A percentile compares a stretch with the other conserved stretches of the same genome.
Conservation (phyloP, 1,284 basidiomycete species). For the Ustilago loliicola region DNA sequence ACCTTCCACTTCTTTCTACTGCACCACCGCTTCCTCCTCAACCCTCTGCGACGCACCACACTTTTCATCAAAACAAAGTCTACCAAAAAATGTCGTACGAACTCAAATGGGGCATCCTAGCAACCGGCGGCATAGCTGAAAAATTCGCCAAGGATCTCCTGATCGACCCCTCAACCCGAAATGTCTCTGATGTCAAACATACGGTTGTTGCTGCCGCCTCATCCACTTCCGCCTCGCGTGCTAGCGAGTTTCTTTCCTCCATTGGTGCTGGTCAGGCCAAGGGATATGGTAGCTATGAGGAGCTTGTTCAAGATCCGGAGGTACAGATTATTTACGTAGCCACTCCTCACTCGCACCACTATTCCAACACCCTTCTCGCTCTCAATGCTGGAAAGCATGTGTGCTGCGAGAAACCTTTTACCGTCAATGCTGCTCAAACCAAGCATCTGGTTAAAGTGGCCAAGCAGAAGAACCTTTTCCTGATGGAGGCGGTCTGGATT, state of each 20-base stretch:
- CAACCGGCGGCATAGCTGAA: slow-evolving; percentile 59
- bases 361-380: slow-evolving; percentile 81
- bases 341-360: slow-evolving; percentile 88
- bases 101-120: slow-evolving; percentile 61
- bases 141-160: slow-evolving; percentile 71
- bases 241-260: slow-evolving; percentile 79
- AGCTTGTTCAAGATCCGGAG: slow-evolving; percentile 80
- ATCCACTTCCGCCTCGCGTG: slow-evolving; percentile 80
- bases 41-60: not conserved
- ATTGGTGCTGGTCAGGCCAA: slow-evolving; percentile 74
- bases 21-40: not conserved
- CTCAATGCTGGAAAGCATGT: slow-evolving; percentile 86
- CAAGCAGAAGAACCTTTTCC: slow-evolving; percentile 71
- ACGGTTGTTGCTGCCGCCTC: slow-evolving; percentile 79
- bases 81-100: slow-evolving; percentile 24
- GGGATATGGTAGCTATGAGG: slow-evolving; percentile 82
- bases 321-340: slow-evolving; percentile 74
- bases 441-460: slow-evolving; percentile 79
- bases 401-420: slow-evolving; percentile 72
- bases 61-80: too few species aligned
- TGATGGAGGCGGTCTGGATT: slow-evolving; percentile 65
- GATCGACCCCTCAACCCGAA: slow-evolving; percentile 72
- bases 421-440: slow-evolving; percentile 72
- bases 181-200: slow-evolving; percentile 81
- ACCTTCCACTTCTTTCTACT: not conserved